Evolutionary conservation across 2,329 filamentous ascomycete species (phyloP), one percentile per base, ranked within the genome.

Genomic region (Cryoendolithus antarcticus): DNA sequence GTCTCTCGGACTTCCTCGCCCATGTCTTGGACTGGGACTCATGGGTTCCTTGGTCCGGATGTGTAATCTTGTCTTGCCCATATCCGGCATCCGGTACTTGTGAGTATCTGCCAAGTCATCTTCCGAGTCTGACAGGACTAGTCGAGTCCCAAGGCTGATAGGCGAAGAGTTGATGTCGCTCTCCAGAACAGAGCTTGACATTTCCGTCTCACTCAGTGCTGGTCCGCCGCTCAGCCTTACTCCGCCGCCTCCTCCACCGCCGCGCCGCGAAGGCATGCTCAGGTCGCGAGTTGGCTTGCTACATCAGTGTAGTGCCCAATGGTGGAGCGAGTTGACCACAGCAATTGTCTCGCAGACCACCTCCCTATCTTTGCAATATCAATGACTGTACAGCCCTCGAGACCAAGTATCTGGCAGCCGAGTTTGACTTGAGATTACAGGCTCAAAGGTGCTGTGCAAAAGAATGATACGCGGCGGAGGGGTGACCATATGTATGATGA

Each of bases 11-110:
- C 19, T 21, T 21, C 19, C 19, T 21, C 34, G 35, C 34, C 15
- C 30, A 29, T 46, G 44, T 30, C 42, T 44, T 6, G 51, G 48
- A 12, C 42, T 43, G 12, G 55, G 53, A 39, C 49, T 52, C 40
- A 55, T 34, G 12, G 53, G 54, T 45, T 56, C 50, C 43, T 55
- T 54, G 19, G 55, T 56, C 28, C 43, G 44, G 32, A 52, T 37
- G 41, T 55, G 35, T 41, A 55, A 34, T 30, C 54, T 44, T 71
- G 62, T 76, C 75, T 67, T 84, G 74, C 61, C 75, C 70, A 62
- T 77, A 59, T 86, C 80, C 40, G 81, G 80, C 57, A 85, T 63
- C 33, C 77, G 73, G 57, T 84, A 86, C 60, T 86, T 85, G 55
- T 81, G 72, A 41, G 74, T 79, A 61, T 86, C 81, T 71, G 48